Evolutionary conservation across 192 early-diverging fungal species (phyloP), one percentile per base, ranked within the genome.

Genomic region (Dispira parvispora): DNA sequence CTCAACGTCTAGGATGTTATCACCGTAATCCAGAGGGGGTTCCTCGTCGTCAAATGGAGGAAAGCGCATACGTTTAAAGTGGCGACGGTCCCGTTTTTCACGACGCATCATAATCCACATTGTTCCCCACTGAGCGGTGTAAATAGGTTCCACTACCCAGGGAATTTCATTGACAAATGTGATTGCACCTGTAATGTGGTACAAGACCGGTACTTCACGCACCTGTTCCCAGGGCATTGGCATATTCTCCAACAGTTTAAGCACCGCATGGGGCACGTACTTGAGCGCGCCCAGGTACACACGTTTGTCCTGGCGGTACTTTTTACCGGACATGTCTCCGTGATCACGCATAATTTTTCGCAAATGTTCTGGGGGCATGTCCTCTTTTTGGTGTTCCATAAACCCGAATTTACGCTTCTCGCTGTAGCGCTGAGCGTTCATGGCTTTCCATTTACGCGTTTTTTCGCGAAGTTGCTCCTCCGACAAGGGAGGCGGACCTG

Each of bases 41-140:
- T 99, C 96, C 73, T 99, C 96, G 64, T 99, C 96, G 73, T 99
- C 96, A 72, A 96, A 96, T 8, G 90, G 91, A 53, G 94, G 93
- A 70, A 96, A 94, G 56, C 92, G 82, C 94, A 97, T 99, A 67
- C 96, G 90, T 69, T 96, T 96, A 65, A 99, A 99, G 69, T 99
- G 92, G 64, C 89, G 82, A 69, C 96, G 86, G 65, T 96, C 94
- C 62, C 91, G 79, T 74, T 99, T 99, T 68, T 99, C 96, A 63
- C 96, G 81, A 63, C 96, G 83, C 96, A 99, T 99, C 96, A 96
- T 97, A 65, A 95, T 97, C 94, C 94, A 96, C 93, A 96, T 97
- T 18, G 90, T 90, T 47, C 90, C 96, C 96, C 96, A 99, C 74
- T 99, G 96, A 8, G 96, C 92, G 68, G 94, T 89, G 69, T 94